Evolutionary conservation across 176 grass and related monocot genomes (phyloP).

Genomic region (Triticum turgidum): DNA sequence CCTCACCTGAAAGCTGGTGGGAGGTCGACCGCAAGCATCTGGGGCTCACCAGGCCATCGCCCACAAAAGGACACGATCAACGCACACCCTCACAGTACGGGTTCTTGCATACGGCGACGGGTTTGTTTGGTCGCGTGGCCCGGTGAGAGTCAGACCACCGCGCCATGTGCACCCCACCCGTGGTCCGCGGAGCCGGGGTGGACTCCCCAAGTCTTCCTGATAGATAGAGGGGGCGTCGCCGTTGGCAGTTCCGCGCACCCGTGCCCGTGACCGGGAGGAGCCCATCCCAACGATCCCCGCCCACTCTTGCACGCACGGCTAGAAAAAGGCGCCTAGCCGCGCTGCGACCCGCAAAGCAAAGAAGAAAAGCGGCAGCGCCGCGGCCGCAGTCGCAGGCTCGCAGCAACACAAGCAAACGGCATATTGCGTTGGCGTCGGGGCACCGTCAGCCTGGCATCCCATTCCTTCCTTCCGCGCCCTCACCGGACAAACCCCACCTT

Average conservation of each 20-base stretch:
- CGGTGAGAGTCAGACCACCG: neutral
- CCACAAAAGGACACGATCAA: neutral
- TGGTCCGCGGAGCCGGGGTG: neutral
- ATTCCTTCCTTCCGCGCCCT: slow-evolving; percentile 21
- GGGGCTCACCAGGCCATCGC: neutral
- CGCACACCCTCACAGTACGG: neutral
- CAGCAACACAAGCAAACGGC: neutral
- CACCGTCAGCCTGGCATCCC: slow-evolving; percentile 36
- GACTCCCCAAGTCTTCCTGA: neutral
- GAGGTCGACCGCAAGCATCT: neutral
- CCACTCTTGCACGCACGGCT: neutral
- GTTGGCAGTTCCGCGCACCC: neutral
- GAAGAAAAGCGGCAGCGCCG: slow-evolving; percentile 7
- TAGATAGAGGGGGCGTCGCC: no score
- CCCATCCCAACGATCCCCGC: neutral
- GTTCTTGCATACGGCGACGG: slow-evolving; percentile 6
- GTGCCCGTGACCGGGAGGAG: neutral
- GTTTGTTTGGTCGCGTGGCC: neutral
- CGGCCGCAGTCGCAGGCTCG: neutral
- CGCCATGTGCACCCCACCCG: slow-evolving; percentile 22
- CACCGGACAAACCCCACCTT: neutral
- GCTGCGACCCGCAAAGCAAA: neutral
- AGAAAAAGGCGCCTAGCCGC: neutral
- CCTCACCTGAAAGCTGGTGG: neutral
- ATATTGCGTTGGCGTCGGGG: slow-evolving; percentile 29